Conservation (phyloP, 2,329 filamentous ascomycete genomes). For the Diaporthe destruens region DNA sequence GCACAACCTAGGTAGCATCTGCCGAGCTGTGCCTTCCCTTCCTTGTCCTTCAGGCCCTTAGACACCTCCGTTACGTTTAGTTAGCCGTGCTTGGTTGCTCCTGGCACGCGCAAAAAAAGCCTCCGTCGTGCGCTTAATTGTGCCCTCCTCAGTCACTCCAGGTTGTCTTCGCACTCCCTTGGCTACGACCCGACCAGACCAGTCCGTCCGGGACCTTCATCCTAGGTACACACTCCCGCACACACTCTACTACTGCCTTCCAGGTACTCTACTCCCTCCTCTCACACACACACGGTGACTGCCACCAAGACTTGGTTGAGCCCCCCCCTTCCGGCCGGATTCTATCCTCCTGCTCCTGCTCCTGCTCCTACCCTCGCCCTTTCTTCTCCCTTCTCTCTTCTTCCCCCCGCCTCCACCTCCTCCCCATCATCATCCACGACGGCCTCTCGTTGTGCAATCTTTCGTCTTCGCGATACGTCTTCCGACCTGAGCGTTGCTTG, state of each 20-base stretch:
- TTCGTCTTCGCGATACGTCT: conserved; percentile 37
- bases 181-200: conserved; percentile 22
- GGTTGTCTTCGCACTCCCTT: conserved; percentile 22
- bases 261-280: background rate
- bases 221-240: conserved; percentile 5
- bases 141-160: conserved; percentile 8
- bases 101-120: conserved; percentile 32
- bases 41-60: conserved; percentile 32
- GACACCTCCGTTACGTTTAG: conserved; percentile 36
- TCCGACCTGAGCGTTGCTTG: conserved; percentile 41
- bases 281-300: conserved; percentile 14
- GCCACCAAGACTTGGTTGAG: conserved; percentile 23
- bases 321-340: conserved; percentile 29
- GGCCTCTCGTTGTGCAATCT: conserved; percentile 36
- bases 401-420: conserved; percentile 4
- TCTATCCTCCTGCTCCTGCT: conserved; percentile 34
- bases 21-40: conserved; percentile 35
- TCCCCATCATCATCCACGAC: conserved; percentile 24
- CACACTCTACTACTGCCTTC: background rate
- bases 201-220: conserved; percentile 17
- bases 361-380: conserved; percentile 26
- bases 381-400: conserved; percentile 32
- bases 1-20: conserved; percentile 31
- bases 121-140: conserved; percentile 31
- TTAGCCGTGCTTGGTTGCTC: conserved; percentile 33